Evolutionary conservation across 2,329 filamentous ascomycete species (phyloP).

Genomic region (Emmonsiellopsis sp.): DNA sequence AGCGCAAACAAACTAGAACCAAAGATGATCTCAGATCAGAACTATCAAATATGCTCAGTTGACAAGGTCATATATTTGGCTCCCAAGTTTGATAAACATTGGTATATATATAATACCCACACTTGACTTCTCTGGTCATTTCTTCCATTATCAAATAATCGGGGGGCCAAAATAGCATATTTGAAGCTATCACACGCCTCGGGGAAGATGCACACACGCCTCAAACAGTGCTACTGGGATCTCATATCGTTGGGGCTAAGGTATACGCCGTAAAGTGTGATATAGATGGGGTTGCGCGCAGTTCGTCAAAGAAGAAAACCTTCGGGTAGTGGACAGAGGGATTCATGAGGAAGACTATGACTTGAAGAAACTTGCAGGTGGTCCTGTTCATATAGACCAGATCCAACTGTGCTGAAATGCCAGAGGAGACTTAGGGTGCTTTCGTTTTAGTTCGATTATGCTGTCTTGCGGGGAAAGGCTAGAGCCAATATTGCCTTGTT

Average conservation of each 20-base stretch:
- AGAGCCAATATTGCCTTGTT: neutral
- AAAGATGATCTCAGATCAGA: neutral
- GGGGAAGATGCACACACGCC: no score
- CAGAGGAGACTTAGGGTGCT: neutral
- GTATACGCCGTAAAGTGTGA: no score
- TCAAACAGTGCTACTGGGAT: no score
- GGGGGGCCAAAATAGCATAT: neutral
- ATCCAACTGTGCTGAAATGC: neutral
- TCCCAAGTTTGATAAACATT: no score
- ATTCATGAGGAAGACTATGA: neutral
- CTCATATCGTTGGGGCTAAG: no score
- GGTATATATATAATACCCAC: no score
- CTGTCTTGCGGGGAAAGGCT: neutral
- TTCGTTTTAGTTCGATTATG: neutral
- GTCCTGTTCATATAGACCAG: neutral
- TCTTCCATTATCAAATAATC: neutral
- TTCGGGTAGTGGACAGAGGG: neutral
- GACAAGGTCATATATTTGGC: neutral
- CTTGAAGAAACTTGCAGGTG: neutral
- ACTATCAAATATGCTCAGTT: neutral
- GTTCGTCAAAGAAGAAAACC: neutral
- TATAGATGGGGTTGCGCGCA: neutral
- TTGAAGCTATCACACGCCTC: neutral
- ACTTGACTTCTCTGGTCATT: neutral
- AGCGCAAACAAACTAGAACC: neutral